phyloP scores from a whole-genome alignment of 306 rosid species.

The Cicer pinnatifidum region DNA sequence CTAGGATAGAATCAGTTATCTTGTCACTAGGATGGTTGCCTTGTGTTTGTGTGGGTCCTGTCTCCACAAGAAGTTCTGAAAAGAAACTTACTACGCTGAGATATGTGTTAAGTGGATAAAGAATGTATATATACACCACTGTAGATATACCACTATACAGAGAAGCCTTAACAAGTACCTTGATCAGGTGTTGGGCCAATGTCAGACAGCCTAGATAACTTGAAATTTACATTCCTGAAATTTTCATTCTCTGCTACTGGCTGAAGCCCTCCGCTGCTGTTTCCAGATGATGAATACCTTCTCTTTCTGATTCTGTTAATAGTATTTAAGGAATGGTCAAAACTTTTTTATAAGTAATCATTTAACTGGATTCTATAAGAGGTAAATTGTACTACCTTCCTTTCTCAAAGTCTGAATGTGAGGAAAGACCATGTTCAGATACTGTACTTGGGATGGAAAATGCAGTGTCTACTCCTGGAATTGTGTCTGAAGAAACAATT shows the following conservation, averaged over 20 bases:
- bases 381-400: constrained; percentile 56
- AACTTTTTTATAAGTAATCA: constrained; percentile 16
- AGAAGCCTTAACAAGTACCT: constrained; percentile 54
- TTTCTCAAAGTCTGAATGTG: constrained; percentile 51
- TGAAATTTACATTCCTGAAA: constrained; percentile 56
- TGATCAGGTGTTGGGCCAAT: constrained; percentile 59
- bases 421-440: constrained; percentile 62
- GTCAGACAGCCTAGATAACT: constrained; percentile 57
- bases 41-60: constrained; percentile 82
- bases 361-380: constrained; percentile 16
- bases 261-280: constrained; percentile 61
- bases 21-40: constrained; percentile 55
- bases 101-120: constrained; percentile 31
- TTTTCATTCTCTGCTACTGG: constrained; percentile 66
- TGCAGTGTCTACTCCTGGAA: constrained; percentile 59
- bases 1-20: constrained; percentile 67
- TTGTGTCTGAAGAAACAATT: constrained; percentile 23
- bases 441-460: constrained; percentile 57
- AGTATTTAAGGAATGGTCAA: constrained; percentile 37
- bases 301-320: constrained; percentile 57
- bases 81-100: constrained; percentile 38
- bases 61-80: constrained; percentile 80
- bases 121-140: background rate
- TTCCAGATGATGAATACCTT: constrained; percentile 67
- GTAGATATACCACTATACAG: too few relatives aligned